Evolutionary conservation across 768 basidiomycete species (phyloP).

Genomic region (Leccinum longicurvipes): DNA sequence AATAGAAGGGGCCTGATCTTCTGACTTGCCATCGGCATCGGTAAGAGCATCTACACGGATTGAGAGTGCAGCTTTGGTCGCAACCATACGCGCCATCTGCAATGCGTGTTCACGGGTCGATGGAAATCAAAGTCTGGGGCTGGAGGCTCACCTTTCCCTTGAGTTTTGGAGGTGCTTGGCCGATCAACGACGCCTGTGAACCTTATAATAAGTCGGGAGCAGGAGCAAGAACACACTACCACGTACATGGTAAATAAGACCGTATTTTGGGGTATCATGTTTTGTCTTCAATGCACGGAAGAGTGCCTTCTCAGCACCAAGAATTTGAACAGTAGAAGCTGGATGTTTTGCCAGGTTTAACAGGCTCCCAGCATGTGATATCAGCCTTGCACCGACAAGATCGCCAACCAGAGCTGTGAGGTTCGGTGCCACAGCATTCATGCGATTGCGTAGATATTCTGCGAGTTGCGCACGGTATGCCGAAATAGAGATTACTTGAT

Average conservation of each 20-base stretch:
- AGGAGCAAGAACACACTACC: neutral
- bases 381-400: conserved; percentile 71
- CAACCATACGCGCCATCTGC: conserved; percentile 99
- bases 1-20: conserved; percentile 74
- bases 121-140: conserved; percentile 6
- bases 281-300: conserved; percentile 78
- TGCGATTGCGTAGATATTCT: conserved; percentile 95
- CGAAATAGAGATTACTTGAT: conserved; percentile 97
- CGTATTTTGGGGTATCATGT: conserved; percentile 98
- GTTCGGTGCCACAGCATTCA: conserved; percentile 98
- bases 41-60: conserved; percentile 97
- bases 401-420: conserved; percentile 82
- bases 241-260: conserved; percentile 94
- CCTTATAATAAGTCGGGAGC: conserved; percentile 5
- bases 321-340: conserved; percentile 74
- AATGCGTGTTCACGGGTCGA: conserved; percentile 2
- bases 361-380: conserved; percentile 71
- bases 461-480: conserved; percentile 92
- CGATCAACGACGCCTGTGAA: conserved; percentile 83
- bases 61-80: conserved; percentile 95
- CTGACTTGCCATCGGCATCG: conserved; percentile 88
- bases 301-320: conserved; percentile 74
- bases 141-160: conserved; percentile 85
- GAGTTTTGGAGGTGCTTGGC: conserved; percentile 95
- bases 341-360: conserved; percentile 72